A percentile compares a stretch with the other conserved stretches of the same genome.
Conservation (phyloP, 1,284 basidiomycete genomes). For the Serendipita sp. region DNA sequence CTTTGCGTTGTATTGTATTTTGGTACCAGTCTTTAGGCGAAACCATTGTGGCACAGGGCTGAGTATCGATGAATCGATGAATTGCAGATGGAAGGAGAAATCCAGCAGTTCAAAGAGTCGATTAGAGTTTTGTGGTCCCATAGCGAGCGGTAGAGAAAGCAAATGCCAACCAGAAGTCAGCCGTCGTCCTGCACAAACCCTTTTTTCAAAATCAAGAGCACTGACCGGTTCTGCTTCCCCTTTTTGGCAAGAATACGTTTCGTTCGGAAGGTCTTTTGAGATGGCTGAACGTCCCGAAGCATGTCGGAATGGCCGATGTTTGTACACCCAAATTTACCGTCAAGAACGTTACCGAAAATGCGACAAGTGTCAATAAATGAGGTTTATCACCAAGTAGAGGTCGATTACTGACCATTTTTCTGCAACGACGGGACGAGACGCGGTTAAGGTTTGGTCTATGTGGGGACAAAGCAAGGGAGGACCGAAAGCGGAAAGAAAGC, state of each 20-base stretch:
- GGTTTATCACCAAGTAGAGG: neutral
- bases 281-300: constrained; percentile 48
- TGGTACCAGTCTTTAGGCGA: constrained; percentile 90
- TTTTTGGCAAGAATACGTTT: constrained; percentile 98
- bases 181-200: neutral
- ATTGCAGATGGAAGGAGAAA: constrained; percentile 9
- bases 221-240: constrained; percentile 85
- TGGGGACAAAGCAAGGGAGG: neutral
- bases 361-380: neutral
- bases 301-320: neutral
- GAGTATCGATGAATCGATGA: constrained; percentile 6
- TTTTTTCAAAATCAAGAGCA: constrained; percentile 11
- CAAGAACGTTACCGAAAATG: neutral
- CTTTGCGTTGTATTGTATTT: constrained; percentile 93
- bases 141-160: neutral
- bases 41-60: constrained; percentile 98
- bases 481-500: neutral
- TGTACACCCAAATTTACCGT: too few relatives aligned
- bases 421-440: neutral
- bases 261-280: constrained; percentile 93
- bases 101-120: neutral
- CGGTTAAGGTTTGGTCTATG: constrained; percentile 3
- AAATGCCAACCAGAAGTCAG: neutral
- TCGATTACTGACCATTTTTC: constrained; percentile 3
- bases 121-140: too few relatives aligned